These are phyloP conservation scores for Cladosporium sp. DNA, from an alignment of 2,329 filamentous ascomycete genomes.

Conservation along the genomic window DNA sequence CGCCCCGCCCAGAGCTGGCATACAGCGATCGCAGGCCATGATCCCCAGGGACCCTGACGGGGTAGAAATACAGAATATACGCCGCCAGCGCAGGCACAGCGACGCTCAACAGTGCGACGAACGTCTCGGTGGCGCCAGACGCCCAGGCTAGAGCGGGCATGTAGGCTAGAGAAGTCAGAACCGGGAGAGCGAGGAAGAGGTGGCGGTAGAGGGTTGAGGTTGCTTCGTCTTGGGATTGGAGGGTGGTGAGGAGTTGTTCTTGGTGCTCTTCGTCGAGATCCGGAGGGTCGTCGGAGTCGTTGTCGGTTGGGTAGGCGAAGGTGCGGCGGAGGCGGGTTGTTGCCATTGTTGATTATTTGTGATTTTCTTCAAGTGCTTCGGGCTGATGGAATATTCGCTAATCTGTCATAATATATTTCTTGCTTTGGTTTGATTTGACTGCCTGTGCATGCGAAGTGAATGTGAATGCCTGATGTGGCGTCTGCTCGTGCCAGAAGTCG, in stretches of 20 bases:
- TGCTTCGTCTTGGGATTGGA: constrained; percentile 55
- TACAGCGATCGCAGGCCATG: constrained; percentile 37
- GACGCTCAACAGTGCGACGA: constrained; percentile 60
- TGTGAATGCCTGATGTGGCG: constrained; percentile 10
- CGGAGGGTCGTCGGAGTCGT: constrained; percentile 54
- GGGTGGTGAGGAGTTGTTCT: constrained; percentile 61
- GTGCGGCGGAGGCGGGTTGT: constrained; percentile 71
- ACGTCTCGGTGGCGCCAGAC: constrained; percentile 40
- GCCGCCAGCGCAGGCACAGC: constrained; percentile 56
- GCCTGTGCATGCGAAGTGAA: neutral
- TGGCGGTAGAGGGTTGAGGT: constrained; percentile 41
- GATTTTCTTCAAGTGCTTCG: neutral
- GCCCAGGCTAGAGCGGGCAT: constrained; percentile 49
- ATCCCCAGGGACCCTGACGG: constrained; percentile 52
- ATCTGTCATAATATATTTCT: neutral
- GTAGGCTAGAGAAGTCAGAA: constrained; percentile 59
- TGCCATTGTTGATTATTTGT: constrained; percentile 42
- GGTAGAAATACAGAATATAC: constrained; percentile 55
- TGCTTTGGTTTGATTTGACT: neutral
- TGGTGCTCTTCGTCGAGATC: constrained; percentile 76
- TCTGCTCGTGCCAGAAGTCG: constrained; percentile 10
- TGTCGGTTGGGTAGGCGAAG: constrained; percentile 71
- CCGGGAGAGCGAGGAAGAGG: constrained; percentile 62
- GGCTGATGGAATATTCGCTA: neutral
- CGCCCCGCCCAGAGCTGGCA: constrained; percentile 27